Conservation (phyloP, 495 filamentous ascomycete species). For the Hapsidospora chrysogenum region DNA sequence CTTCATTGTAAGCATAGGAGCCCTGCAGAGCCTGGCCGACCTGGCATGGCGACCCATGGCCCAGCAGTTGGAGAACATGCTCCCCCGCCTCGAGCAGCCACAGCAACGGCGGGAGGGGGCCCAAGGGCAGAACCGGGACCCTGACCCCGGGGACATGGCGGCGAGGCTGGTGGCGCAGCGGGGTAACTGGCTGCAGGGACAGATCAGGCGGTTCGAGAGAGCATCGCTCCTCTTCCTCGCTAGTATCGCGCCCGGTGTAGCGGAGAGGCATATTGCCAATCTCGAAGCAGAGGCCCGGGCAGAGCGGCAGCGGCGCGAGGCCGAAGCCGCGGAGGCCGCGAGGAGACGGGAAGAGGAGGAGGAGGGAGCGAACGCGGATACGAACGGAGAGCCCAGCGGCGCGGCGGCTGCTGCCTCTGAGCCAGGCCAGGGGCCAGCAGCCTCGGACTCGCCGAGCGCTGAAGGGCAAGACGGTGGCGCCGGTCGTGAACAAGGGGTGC, state of each 20-base stretch:
- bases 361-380: background rate
- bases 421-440: no score
- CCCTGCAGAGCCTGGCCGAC: constrained; percentile 39
- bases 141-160: constrained; percentile 35
- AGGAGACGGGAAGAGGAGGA: background rate
- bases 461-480: no score
- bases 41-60: constrained; percentile 45
- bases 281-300: constrained; percentile 45
- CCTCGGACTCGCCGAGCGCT: no score
- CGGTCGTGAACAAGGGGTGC: no score
- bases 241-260: constrained; percentile 69
- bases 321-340: constrained; percentile 23
- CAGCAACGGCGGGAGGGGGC: constrained; percentile 2
- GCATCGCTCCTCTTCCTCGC: constrained; percentile 70
- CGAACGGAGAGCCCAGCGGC: no score
- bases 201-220: constrained; percentile 48
- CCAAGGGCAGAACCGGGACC: constrained; percentile 9
- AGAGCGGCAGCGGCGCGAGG: constrained; percentile 29
- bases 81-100: constrained; percentile 31
- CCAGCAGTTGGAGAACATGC: constrained; percentile 53
- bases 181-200: constrained; percentile 35
- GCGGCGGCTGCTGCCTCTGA: no score
- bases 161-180: constrained; percentile 35
- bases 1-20: constrained; percentile 47
- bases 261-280: constrained; percentile 63